These are phyloP conservation scores for Dioszegia aurantiaca DNA, from an alignment of 768 basidiomycete genomes.

Conservation along the genomic window DNA sequence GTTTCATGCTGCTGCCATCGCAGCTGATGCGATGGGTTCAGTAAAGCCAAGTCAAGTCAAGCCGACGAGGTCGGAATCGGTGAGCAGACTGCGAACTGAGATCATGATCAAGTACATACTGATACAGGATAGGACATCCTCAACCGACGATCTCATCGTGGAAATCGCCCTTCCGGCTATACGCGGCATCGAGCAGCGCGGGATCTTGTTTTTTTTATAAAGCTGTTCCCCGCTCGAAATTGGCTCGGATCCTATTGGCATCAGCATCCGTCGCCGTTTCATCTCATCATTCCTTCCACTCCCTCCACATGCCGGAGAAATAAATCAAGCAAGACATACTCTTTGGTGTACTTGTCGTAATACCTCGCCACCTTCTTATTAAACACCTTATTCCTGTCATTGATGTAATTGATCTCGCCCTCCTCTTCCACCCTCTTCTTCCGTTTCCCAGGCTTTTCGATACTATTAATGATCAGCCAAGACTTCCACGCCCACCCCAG, in stretches of 20 bases:
- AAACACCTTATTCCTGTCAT: conserved; percentile 95
- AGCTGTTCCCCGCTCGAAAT: conserved; percentile 96
- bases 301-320: not conserved
- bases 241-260: conserved; percentile 70
- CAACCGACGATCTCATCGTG: too few species aligned
- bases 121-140: not conserved
- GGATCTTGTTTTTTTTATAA: conserved; percentile 55
- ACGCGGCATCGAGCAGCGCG: too few species aligned
- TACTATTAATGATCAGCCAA: conserved; percentile 8
- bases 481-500: not conserved
- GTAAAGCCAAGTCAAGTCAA: too few species aligned
- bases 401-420: conserved; percentile 98
- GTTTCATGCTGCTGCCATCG: too few species aligned
- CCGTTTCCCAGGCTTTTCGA: conserved; percentile 85
- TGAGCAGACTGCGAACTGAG: too few species aligned
- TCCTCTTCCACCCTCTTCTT: conserved; percentile 89
- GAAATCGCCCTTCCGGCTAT: not conserved
- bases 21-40: too few species aligned
- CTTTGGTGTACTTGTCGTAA: conserved; percentile 94
- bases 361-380: conserved; percentile 93
- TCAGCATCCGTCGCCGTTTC: conserved; percentile 15
- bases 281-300: not conserved
- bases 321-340: conserved; percentile 51
- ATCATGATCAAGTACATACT: not conserved
- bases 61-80: too few species aligned